Evolutionary conservation across 345 rosid species (phyloP).

Genomic region (Eucalyptus shirleyi): DNA sequence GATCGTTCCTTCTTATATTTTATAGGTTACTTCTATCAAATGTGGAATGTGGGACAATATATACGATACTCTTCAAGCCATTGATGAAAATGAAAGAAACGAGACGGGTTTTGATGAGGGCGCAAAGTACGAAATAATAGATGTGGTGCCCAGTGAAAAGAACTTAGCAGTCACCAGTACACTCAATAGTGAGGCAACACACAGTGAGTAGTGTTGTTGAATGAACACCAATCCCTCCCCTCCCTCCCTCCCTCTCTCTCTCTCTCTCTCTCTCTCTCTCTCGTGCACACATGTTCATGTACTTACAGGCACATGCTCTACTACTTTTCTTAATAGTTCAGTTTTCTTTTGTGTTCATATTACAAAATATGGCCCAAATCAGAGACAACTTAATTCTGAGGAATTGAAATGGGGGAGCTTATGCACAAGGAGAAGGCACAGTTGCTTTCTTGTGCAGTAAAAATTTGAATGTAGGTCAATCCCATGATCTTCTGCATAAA

Average conservation of each 20-base stretch:
- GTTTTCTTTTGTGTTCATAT: neutral
- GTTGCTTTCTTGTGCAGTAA: neutral
- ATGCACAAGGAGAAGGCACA: neutral
- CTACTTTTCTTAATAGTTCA: neutral
- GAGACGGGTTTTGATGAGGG: neutral
- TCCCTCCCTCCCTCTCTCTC: neutral
- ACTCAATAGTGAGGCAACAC: neutral
- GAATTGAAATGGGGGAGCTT: neutral
- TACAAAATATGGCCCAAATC: neutral
- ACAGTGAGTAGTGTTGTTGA: constrained; percentile 4
- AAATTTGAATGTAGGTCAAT: neutral
- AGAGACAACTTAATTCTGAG: neutral
- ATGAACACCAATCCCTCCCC: neutral
- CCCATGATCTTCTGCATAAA: neutral
- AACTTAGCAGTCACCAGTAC: neutral
- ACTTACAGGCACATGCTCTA: neutral
- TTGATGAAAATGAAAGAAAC: constrained; percentile 1
- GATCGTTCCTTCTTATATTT: neutral
- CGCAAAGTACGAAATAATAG: constrained; percentile 13
- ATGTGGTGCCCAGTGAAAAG: constrained; percentile 12
- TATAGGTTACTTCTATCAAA: constrained; percentile 73
- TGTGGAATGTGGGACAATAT: constrained; percentile 78
- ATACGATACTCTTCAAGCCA: constrained; percentile 46
- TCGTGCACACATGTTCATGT: neutral
- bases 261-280: neutral